A percentile compares a stretch with the other conserved stretches of the same genome.
Conservation (phyloP, 2,329 filamentous ascomycete species). For the Thielaviopsis populi region DNA sequence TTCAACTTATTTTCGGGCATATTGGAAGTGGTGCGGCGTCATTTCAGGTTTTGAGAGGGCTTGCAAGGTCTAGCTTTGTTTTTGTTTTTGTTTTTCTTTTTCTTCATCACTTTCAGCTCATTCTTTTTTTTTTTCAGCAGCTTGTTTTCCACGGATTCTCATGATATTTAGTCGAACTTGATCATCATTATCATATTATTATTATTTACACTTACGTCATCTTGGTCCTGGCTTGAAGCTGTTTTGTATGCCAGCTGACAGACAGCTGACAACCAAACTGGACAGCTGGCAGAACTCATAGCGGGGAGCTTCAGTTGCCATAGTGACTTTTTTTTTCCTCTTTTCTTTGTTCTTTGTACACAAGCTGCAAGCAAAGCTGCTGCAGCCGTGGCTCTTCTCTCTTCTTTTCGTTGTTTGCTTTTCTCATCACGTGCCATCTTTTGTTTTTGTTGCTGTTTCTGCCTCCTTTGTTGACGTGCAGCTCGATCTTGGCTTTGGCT, state of each 20-base stretch:
- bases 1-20: not conserved
- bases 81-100: slow-evolving; percentile 4
- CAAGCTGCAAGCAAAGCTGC: not conserved
- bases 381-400: not conserved
- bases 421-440: not conserved
- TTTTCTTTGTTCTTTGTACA: slow-evolving; percentile 1
- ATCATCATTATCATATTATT: not conserved
- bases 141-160: too few species aligned
- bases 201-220: not conserved
- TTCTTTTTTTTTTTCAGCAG: not conserved
- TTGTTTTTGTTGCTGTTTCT: not conserved
- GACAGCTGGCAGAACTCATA: not conserved
- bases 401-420: not conserved
- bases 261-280: not conserved
- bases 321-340: slow-evolving; percentile 3
- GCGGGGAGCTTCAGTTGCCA: slow-evolving; percentile 2
- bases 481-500: not conserved
- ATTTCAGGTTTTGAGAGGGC: not conserved
- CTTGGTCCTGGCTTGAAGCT: too few species aligned
- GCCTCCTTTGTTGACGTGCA: too few species aligned
- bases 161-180: not conserved
- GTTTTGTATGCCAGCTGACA: not conserved
- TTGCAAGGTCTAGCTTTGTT: slow-evolving; percentile 1
- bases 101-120: slow-evolving; percentile 4
- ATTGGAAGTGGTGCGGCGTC: not conserved